Base-by-base conservation (phyloP, 257 asterid species). In the Solanum tarijense region DNA sequence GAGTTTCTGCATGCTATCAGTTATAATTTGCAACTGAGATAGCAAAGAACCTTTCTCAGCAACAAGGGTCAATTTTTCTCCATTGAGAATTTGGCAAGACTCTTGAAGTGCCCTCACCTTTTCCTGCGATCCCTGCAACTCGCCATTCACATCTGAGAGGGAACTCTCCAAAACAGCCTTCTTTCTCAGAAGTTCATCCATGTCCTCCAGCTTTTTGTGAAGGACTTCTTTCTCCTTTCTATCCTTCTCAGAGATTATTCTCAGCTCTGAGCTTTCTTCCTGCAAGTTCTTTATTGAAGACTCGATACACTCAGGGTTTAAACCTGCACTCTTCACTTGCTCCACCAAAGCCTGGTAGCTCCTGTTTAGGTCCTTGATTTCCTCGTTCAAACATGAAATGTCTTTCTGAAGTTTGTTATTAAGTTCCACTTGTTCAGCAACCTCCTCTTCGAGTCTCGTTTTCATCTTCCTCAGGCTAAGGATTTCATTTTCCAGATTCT, bases 21-120 rank as follows among this genome's bases (percentile, higher is more conserved):
- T 94, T 76, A 96, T 85, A 46, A 90, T 90, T 62, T 95, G 95
- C 86, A 97, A 87, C 90, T 97, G 99, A 87, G 94, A 93, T 41
- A 97, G 87, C 86, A 95, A 93, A 38, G 93, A 89, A 85, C 98
- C 94, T 91, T 96, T 97, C 91, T 97, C 99, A 34, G 95, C 87
- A 88, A 91, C 92, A 84, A 97, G 98, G 66, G 89, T 73, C 65
- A 92, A 90, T 62, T 95, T 97, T 86, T 97, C 99, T 46, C 95
- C 96, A 71, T 86, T 76, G 27, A 92, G 87, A 87, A 88, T 84
- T 81, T 94, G 93, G 90, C 91, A 92, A 4, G 95, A 91, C 89
- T 94, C 98, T 86, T 95, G 92, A 90, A 93, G 88, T 73, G 87
- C 89, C 86, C 88, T 92, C 89, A 87, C 90, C 86, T 91, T 91